Conservation (phyloP, 1,284 basidiomycete genomes). For the Leccinum insigne region DNA sequence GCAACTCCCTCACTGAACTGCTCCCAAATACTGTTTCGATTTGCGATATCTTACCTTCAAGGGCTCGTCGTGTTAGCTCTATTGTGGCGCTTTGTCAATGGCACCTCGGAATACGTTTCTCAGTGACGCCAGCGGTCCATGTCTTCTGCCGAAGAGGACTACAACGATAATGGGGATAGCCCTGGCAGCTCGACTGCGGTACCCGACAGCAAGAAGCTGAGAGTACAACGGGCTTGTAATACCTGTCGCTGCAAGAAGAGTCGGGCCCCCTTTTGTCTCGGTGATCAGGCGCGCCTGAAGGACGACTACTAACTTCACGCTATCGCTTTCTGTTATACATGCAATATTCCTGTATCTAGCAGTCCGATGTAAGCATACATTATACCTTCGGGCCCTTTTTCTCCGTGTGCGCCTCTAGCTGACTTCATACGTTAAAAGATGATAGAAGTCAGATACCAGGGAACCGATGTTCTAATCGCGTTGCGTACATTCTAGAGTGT, state of each 20-base stretch:
- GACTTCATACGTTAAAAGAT: constrained; percentile 34
- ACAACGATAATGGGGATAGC: constrained; percentile 34
- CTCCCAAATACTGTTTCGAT: background rate
- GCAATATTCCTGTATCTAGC: background rate
- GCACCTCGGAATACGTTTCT: background rate
- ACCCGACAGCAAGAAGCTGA: constrained; percentile 55
- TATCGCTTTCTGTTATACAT: background rate
- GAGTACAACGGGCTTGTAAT: constrained; percentile 75
- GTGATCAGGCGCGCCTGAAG: background rate
- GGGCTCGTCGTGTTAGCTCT: background rate
- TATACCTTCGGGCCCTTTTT: background rate
- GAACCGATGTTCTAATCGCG: constrained; percentile 78
- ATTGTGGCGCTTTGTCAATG: background rate
- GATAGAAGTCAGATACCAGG: constrained; percentile 65
- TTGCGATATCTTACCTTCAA: background rate
- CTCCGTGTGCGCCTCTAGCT: background rate
- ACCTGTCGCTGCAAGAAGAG: constrained; percentile 76
- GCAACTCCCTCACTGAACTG: background rate
- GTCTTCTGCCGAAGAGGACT: constrained; percentile 40
- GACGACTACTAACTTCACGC: constrained; percentile 11
- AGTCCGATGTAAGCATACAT: constrained; percentile 56
- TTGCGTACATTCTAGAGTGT: constrained; percentile 71
- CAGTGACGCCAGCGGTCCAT: background rate
- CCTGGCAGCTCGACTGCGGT: background rate
- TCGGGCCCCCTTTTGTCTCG: constrained; percentile 26